Conservation (phyloP, 257 asterid genomes). For the Solanum gracilifrons region DNA sequence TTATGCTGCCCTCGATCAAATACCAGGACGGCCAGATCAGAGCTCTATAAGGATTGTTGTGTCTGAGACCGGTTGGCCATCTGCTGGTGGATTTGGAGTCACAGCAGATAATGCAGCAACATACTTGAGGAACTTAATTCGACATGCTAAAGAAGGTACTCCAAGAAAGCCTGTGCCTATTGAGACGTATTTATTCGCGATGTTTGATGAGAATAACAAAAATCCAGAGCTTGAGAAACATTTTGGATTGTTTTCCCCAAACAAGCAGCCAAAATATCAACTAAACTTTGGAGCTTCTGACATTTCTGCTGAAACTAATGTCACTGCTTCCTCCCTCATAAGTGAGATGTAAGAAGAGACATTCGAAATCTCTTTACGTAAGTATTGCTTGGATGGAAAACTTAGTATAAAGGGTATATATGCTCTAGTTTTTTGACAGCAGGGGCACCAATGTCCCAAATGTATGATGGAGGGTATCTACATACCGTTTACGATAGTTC, state of each 20-base stretch:
- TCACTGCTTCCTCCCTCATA: background rate
- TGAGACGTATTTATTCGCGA: constrained; percentile 1
- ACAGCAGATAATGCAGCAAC: constrained; percentile 16
- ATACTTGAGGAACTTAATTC: constrained; percentile 18
- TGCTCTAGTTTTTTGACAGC: too few species aligned
- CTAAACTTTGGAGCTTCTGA: background rate
- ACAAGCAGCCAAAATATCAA: constrained; percentile 4
- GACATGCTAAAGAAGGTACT: constrained; percentile 4
- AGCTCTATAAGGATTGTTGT: constrained; percentile 14
- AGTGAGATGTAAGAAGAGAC: background rate
- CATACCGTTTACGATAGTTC: too few species aligned
- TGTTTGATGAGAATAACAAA: background rate
- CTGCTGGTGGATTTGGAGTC: constrained; percentile 29
- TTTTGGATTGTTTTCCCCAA: background rate
- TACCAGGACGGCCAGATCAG: background rate
- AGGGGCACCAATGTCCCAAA: too few species aligned
- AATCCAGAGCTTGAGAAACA: background rate
- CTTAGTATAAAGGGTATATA: too few species aligned
- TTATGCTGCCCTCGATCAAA: background rate
- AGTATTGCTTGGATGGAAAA: background rate
- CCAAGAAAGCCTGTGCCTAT: constrained; percentile 7
- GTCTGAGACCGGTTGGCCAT: constrained; percentile 43
- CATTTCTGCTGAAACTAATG: background rate
- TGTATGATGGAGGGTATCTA: too few species aligned
- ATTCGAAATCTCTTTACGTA: background rate